Evolutionary conservation across 306 rosid genomes (phyloP), one percentile per base, ranked within the genome.

Genomic region (Dicorynia guianensis): DNA sequence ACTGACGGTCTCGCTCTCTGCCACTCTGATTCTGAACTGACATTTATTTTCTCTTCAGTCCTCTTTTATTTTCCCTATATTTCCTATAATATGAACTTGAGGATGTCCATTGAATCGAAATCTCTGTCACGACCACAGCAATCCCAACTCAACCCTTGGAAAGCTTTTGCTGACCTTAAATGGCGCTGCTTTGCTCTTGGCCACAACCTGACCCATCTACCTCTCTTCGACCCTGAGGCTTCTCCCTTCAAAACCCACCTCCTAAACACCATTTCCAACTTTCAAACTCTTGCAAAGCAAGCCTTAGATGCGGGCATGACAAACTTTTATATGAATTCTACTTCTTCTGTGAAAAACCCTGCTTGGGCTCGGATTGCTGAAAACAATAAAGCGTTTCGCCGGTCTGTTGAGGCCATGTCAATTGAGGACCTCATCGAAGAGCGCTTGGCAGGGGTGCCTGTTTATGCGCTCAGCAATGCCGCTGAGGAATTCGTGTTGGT

Each of bases 401-500:
- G 36, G 13, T 35, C 77, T 9, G 5, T 39, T 15, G 40, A 13
- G 3, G 46, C 81, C 66, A 52, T 85, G 82, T 71, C 91, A 20
- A 77, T 62, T 4, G 89, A 87, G 82, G 87, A n/a, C n/a, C n/a
- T 80, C 52, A 87, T 87, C 18, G 89, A 85, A 66, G 87, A 85
- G 91, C 69, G 91, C 33, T 54, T 87, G 19, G 85, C 89, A 0
- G 91, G 91, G 8, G 85, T 87, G 9, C 89, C 91, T 4, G 91
- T 87, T 0, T 87, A 87, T 69, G 91, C 91, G 13, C 89, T 87
- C 34, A 87, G 87, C 74, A 87, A 87, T 69, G 77, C 81, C 2
- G 65, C 82, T 1, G 91, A 87, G 65, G 91, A 87, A 66, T 85
- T 87, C 69, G 91, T 87, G 63, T 65, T 87, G 84, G 87, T 87